These are phyloP conservation scores for Nakaseomyces uthaithaninus DNA, from an alignment of 1,139 yeast species.

Conservation along the genomic window DNA sequence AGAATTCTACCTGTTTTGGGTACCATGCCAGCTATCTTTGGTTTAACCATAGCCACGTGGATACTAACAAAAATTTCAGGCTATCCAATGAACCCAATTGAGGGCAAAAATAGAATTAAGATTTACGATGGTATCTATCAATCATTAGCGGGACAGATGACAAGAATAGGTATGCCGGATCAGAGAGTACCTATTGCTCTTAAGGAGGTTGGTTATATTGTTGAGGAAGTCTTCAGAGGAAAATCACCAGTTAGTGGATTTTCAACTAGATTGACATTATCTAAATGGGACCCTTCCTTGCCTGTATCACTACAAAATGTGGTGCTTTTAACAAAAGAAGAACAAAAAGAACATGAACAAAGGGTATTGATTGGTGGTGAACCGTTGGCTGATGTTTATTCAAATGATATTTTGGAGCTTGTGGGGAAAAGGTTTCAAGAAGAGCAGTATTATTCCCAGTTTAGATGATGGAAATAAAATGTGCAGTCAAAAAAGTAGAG, in stretches of 20 bases:
- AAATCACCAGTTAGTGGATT: constrained; percentile 83
- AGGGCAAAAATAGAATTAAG: constrained; percentile 83
- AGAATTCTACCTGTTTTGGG: constrained; percentile 92
- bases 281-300: constrained; percentile 71
- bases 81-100: constrained; percentile 80
- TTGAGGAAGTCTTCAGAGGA: constrained; percentile 89
- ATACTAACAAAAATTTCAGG: constrained; percentile 73
- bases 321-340: constrained; percentile 82
- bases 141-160: constrained; percentile 78
- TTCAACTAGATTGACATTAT: constrained; percentile 67
- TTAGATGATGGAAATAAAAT: constrained; percentile 34
- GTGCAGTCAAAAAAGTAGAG: background rate
- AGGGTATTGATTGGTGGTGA: constrained; percentile 62
- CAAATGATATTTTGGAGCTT: constrained; percentile 47
- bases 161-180: constrained; percentile 60
- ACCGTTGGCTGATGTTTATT: constrained; percentile 53
- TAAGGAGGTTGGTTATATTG: constrained; percentile 69
- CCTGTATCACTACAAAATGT: constrained; percentile 58
- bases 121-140: constrained; percentile 76
- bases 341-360: constrained; percentile 70
- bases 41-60: constrained; percentile 80
- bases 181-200: constrained; percentile 67
- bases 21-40: constrained; percentile 94
- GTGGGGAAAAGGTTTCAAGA: constrained; percentile 62
- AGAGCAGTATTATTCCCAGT: constrained; percentile 62